Conservation (phyloP, 108 stramenopile genomes). For the Parietichytrium sp. region DNA sequence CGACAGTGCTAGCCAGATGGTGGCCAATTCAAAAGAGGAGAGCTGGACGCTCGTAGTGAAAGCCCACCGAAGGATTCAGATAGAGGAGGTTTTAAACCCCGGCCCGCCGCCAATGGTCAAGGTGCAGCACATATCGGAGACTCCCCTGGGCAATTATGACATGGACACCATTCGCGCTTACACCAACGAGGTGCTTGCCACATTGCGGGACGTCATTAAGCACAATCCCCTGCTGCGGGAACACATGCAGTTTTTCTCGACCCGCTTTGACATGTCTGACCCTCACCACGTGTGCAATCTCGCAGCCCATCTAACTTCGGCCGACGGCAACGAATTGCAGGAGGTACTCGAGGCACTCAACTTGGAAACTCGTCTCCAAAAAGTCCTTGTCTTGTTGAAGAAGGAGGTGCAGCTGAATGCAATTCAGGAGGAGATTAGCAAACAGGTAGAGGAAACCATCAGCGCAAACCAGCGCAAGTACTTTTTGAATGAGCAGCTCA, state of each 20-base stretch:
- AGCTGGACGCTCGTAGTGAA: conserved; percentile 21
- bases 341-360: conserved; percentile 83
- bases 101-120: conserved; percentile 40
- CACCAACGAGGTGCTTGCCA: conserved; percentile 85
- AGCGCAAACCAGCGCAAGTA: conserved; percentile 84
- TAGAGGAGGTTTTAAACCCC: neutral
- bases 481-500: conserved; percentile 92
- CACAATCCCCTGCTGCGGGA: conserved; percentile 88
- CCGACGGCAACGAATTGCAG: conserved; percentile 83
- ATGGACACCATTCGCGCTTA: conserved; percentile 82
- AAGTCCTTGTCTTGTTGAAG: conserved; percentile 78
- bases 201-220: conserved; percentile 87
- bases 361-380: conserved; percentile 79
- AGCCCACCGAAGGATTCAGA: conserved; percentile 43
- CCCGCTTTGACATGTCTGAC: conserved; percentile 80
- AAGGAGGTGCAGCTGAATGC: conserved; percentile 85
- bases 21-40: neutral
- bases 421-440: conserved; percentile 85
- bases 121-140: conserved; percentile 40
- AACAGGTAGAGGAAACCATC: conserved; percentile 94
- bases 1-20: neutral
- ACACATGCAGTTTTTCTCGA: conserved; percentile 79
- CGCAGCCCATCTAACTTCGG: conserved; percentile 78
- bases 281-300: conserved; percentile 91
- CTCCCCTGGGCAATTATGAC: neutral